Base-by-base conservation (phyloP, 2,329 filamentous ascomycete genomes). In the Trichophyton schoenleinii region DNA sequence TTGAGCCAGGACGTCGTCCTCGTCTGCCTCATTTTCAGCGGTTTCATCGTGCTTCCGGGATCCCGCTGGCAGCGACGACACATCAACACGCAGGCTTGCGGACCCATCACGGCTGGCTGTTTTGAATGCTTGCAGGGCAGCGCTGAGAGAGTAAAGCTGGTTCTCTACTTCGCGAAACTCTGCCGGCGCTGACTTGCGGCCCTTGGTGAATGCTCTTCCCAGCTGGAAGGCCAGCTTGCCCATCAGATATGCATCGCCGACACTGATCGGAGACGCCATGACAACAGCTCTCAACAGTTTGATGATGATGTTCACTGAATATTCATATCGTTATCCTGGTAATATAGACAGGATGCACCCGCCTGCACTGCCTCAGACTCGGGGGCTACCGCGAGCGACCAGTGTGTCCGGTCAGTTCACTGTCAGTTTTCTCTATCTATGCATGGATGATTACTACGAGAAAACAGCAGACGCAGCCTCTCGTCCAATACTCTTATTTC, bases 91-190 rank as follows among this genome's bases (percentile, higher is more conserved):
- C 15, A 55, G 7, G 20, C 5, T 4, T n/a, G 18, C 28, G 11
- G 52, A 38, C 13, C n/a, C 34, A 11, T 55, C 52, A 2, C 15
- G 18, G 18, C 25, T 55, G 3, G 15, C 34, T 9, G n/a, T 58
- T 22, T 44, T 34, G 8, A 58, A 44, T 7, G 38, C 15, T 25
- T 58, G 34, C 34, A 58, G 44, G 22, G 34, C 57, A 28, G 15
- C 38, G 22, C 57, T 58, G 34, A 58, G 38, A n/a, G 57, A 38
- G 41, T 58, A 58, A 18, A 58, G 57, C 57, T 58, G 57, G 6
- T 58, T 58, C 15, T 58, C 34, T 4, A 58, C 57, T 25, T 58
- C 57, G n/a, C 38, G 57, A 36, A 58, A 58, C 34, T 58, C 57
- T 18, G 57, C 31, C 9, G 57, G 57, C 18, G 57, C 57, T 38